Evolutionary conservation across 306 rosid genomes (phyloP).

Genomic region (Rosa chinensis): DNA sequence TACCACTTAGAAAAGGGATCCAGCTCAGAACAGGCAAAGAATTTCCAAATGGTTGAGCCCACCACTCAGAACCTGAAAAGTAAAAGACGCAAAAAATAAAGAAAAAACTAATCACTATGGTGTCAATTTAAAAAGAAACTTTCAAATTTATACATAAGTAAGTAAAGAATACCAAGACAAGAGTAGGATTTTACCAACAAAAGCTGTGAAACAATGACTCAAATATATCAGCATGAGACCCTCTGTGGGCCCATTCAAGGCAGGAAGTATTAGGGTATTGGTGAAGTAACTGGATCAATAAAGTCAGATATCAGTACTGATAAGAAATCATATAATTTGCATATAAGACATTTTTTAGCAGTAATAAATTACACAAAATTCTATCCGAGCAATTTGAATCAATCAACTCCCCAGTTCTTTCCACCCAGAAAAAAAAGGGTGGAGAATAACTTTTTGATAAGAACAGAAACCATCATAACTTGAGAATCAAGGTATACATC

Average conservation of each 20-base stretch:
- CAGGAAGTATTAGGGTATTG: conserved; percentile 84
- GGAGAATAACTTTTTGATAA: neutral
- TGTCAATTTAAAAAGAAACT: conserved; percentile 8
- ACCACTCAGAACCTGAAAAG: conserved; percentile 85
- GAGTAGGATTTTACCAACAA: conserved; percentile 68
- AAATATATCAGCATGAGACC: conserved; percentile 84
- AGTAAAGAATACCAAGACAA: conserved; percentile 6
- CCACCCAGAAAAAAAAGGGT: neutral
- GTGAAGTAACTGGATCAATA: conserved; percentile 79
- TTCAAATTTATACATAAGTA: conserved; percentile 10
- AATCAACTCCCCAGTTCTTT: neutral
- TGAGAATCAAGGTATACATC: conserved; percentile 5
- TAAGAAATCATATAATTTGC: neutral
- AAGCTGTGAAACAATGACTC: conserved; percentile 72
- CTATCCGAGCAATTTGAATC: neutral
- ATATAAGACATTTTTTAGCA: neutral
- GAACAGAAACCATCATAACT: neutral
- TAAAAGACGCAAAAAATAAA: neutral
- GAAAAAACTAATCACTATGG: neutral
- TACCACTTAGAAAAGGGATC: conserved; percentile 71
- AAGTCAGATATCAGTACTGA: conserved; percentile 24
- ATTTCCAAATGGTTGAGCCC: conserved; percentile 71
- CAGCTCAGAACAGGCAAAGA: conserved; percentile 75
- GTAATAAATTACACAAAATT: neutral
- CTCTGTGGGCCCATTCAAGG: conserved; percentile 93